These are phyloP conservation scores for Brettanomyces anomalus DNA, from an alignment of 805 yeast species.

Conservation along the genomic window DNA sequence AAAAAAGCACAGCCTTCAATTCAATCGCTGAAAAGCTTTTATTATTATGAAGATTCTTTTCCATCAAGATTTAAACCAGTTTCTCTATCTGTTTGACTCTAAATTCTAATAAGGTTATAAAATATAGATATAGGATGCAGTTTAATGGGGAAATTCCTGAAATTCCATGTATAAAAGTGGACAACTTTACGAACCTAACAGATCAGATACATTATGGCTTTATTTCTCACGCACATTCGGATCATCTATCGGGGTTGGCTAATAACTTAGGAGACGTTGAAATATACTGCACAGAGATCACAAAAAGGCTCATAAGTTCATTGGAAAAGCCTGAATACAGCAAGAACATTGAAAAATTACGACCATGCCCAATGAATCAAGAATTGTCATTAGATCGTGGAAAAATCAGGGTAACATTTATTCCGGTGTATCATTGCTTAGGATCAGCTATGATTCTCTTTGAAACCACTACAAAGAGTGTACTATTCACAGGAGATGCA, in stretches of 20 bases:
- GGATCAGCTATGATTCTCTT: conserved; percentile 13
- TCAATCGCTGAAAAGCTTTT: too few species aligned
- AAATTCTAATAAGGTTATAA: too few species aligned
- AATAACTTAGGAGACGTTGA: background rate
- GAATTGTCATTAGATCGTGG: background rate
- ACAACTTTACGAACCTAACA: conserved; percentile 5
- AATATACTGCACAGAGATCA: background rate
- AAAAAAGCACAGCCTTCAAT: too few species aligned
- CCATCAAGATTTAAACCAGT: too few species aligned
- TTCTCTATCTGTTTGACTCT: too few species aligned
- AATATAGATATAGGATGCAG: background rate
- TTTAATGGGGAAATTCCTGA: conserved; percentile 9
- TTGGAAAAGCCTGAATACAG: background rate
- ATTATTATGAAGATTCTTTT: too few species aligned
- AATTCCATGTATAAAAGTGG: conserved; percentile 9
- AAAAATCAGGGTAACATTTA: conserved; percentile 6
- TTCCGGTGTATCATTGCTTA: conserved; percentile 14
- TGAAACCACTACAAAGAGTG: background rate
- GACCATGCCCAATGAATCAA: background rate
- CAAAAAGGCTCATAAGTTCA: background rate
- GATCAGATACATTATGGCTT: conserved; percentile 7
- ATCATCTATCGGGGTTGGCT: conserved; percentile 8
- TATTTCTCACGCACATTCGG: conserved; percentile 13
- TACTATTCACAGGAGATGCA: conserved; percentile 14
- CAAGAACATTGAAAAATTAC: background rate